phyloP scores from a whole-genome alignment of 805 yeast species.

The Pichia eremophila region DNA sequence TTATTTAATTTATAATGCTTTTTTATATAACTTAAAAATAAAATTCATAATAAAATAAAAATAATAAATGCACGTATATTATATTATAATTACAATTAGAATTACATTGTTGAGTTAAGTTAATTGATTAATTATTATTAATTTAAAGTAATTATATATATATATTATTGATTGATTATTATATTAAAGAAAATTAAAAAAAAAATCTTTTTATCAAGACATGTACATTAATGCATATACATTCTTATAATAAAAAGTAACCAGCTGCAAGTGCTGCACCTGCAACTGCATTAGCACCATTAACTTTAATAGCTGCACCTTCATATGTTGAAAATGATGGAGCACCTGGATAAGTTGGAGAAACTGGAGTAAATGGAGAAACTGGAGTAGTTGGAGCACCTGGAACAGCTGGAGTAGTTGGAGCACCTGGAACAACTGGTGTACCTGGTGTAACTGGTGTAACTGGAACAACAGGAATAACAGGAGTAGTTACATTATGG shows the following conservation, averaged over 20 bases:
- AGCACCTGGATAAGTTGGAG: not conserved
- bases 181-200: not conserved
- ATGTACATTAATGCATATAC: not conserved
- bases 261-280: conserved; percentile 1
- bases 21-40: no score
- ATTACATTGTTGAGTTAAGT: no score
- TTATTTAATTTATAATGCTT: not conserved
- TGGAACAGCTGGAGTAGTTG: not conserved
- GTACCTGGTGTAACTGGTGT: not conserved
- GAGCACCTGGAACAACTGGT: not conserved
- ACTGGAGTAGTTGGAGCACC: not conserved
- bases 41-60: no score
- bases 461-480: not conserved
- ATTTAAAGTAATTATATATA: no score
- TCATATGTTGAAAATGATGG: conserved; percentile 1
- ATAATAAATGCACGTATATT: no score
- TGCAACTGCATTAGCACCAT: not conserved
- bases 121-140: no score
- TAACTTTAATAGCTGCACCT: conserved; percentile 1
- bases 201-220: no score
- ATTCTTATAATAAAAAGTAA: not conserved
- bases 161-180: no score
- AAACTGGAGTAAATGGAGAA: not conserved
- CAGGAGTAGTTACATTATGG: not conserved
- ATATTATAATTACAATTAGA: no score